Evolutionary conservation across 805 yeast species (phyloP).

Genomic region (Monosporozyma aquatica): DNA sequence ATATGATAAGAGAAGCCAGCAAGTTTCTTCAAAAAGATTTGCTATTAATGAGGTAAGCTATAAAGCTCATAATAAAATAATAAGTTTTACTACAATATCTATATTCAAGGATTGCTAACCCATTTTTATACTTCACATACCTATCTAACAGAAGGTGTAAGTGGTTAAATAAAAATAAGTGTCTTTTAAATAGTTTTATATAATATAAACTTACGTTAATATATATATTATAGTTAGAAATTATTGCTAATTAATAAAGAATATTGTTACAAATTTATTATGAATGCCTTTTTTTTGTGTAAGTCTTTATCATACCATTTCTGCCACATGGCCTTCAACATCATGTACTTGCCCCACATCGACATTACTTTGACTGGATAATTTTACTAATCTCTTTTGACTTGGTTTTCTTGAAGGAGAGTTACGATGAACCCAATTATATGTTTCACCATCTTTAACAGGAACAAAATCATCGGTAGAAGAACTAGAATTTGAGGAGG

Average conservation of each 20-base stretch:
- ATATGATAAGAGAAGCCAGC: no score
- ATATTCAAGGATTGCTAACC: no score
- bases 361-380: constrained; percentile 30
- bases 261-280: constrained; percentile 6
- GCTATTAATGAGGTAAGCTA: no score
- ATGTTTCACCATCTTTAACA: constrained; percentile 26
- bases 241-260: constrained; percentile 1
- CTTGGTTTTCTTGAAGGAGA: constrained; percentile 23
- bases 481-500: constrained; percentile 8
- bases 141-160: no score
- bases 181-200: neutral
- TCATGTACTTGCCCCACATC: constrained; percentile 28
- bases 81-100: no score
- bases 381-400: constrained; percentile 32
- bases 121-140: no score
- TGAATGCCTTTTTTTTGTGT: constrained; percentile 1
- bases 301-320: constrained; percentile 16
- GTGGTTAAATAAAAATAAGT: neutral
- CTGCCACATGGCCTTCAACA: constrained; percentile 26
- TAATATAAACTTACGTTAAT: no score
- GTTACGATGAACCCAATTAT: constrained; percentile 25
- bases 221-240: no score
- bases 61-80: no score
- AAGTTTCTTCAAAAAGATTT: no score
- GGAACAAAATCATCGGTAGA: constrained; percentile 29